A percentile compares a stretch with the other conserved stretches of the same genome.
Conservation (phyloP, 2,329 filamentous ascomycete genomes). For the Neofusicoccum laricinum region DNA sequence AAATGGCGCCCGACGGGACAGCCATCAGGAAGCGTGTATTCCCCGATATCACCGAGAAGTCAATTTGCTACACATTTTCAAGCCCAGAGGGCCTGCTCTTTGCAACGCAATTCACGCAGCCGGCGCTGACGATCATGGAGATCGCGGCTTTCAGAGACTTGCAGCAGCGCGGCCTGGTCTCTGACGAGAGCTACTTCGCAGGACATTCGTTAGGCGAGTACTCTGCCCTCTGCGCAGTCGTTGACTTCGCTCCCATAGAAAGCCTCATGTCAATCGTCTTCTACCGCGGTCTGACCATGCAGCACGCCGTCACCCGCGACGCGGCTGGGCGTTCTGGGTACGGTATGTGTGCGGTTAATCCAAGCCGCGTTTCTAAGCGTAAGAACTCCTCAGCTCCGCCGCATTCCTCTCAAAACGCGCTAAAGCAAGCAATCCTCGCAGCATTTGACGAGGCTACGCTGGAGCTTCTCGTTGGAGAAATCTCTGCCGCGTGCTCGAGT, state of each 20-base stretch:
- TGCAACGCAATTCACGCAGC: conserved; percentile 25
- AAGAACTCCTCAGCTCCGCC: too few species aligned
- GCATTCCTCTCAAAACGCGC: too few species aligned
- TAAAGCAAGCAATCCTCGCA: not conserved
- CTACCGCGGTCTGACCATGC: not conserved
- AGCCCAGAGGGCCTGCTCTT: conserved; percentile 21
- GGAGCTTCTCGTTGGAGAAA: not conserved
- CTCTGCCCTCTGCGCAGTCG: conserved; percentile 18
- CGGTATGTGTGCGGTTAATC: not conserved
- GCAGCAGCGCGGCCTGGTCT: conserved; percentile 13
- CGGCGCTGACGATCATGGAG: conserved; percentile 18
- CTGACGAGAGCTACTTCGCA: conserved; percentile 11
- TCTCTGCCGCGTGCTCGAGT: not conserved
- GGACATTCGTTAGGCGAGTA: conserved; percentile 24
- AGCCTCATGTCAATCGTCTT: conserved; percentile 17
- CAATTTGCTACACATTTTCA: conserved; percentile 21
- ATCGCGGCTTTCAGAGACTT: conserved; percentile 14
- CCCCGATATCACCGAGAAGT: not conserved
- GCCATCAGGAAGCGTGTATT: not conserved
- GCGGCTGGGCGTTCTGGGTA: not conserved
- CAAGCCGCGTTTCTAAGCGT: not conserved
- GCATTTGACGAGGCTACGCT: not conserved
- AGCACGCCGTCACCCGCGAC: not conserved
- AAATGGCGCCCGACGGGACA: not conserved
- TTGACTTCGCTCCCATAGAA: conserved; percentile 21